Evolutionary conservation across 371 early-diverging fungal genomes (phyloP).

Genomic region (Mucor lusitanicus): DNA sequence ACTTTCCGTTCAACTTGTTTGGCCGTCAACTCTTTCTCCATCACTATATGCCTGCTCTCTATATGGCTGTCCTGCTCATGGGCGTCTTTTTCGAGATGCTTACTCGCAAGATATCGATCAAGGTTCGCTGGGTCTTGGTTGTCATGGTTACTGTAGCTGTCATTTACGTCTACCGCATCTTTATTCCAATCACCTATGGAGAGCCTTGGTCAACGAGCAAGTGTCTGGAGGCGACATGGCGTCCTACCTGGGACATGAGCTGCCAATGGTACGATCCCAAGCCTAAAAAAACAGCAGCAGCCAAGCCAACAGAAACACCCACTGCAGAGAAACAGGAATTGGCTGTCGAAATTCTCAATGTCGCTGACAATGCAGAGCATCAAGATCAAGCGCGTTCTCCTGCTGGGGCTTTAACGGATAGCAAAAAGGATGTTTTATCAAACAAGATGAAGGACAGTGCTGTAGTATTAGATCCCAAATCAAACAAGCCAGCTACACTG

Average conservation of each 20-base stretch:
- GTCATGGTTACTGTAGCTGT: slow-evolving; percentile 40
- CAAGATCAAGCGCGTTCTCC: neutral
- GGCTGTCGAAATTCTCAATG: neutral
- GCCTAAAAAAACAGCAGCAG: neutral
- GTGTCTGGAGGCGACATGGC: slow-evolving; percentile 15
- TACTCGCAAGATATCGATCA: slow-evolving; percentile 45
- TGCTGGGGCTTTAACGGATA: neutral
- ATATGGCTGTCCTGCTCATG: slow-evolving; percentile 75
- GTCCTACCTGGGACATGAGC: slow-evolving; percentile 13
- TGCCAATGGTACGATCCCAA: slow-evolving; percentile 10
- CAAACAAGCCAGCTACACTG: neutral
- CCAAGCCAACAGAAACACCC: neutral
- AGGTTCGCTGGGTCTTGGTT: slow-evolving; percentile 31
- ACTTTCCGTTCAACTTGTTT: slow-evolving; percentile 95
- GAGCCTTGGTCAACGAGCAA: slow-evolving; percentile 12
- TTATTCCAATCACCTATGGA: slow-evolving; percentile 84
- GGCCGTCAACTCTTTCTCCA: slow-evolving; percentile 95
- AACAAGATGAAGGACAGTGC: neutral
- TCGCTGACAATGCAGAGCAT: neutral
- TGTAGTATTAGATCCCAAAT: neutral
- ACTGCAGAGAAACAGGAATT: neutral
- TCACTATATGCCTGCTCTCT: slow-evolving; percentile 96
- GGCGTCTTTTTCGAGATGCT: slow-evolving; percentile 75
- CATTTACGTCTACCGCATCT: slow-evolving; percentile 57
- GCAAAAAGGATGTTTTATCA: neutral